Percentiles rank a stretch among this genome's conserved stretches.
phyloP scores from a whole-genome alignment of 2,329 filamentous ascomycete genomes.

The Dichotomopilus funicola region DNA sequence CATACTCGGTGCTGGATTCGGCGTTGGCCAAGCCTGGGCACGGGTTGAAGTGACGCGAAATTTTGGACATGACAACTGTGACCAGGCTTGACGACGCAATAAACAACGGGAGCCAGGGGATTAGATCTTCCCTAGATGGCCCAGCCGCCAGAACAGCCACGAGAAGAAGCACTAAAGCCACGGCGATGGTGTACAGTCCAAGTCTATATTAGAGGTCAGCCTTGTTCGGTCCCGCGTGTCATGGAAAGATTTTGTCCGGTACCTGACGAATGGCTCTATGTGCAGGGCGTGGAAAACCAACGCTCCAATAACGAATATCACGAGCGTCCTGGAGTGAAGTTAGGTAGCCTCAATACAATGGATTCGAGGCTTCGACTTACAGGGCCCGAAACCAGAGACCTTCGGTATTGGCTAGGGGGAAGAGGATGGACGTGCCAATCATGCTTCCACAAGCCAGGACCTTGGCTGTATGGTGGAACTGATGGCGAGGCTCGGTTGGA shows the following conservation, averaged over 20 bases:
- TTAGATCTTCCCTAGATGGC: slow-evolving; percentile 14
- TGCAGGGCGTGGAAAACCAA: slow-evolving; percentile 17
- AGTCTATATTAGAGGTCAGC: slow-evolving; percentile 13
- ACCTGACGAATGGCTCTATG: slow-evolving; percentile 18
- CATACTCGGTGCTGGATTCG: background rate
- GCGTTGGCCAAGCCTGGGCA: background rate
- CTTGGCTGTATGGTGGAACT: slow-evolving; percentile 10
- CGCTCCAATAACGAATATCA: slow-evolving; percentile 15
- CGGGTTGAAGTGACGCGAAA: background rate
- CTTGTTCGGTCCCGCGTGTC: background rate
- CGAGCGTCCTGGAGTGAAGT: slow-evolving; percentile 15
- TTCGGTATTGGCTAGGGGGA: slow-evolving; percentile 17
- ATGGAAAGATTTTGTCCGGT: background rate
- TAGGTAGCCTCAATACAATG: slow-evolving; percentile 3
- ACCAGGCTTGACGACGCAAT: slow-evolving; percentile 14
- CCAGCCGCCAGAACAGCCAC: slow-evolving; percentile 15
- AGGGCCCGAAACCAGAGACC: slow-evolving; percentile 15
- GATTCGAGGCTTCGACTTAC: slow-evolving; percentile 9
- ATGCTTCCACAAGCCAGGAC: slow-evolving; percentile 19
- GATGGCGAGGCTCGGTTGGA: background rate
- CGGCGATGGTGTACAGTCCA: slow-evolving; percentile 16
- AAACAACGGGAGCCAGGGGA: slow-evolving; percentile 22
- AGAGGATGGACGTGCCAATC: slow-evolving; percentile 20
- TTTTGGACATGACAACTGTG: slow-evolving; percentile 15
- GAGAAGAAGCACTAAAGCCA: slow-evolving; percentile 16